Base-by-base conservation (phyloP, 345 rosid genomes). In the Lumnitzera racemosa region DNA sequence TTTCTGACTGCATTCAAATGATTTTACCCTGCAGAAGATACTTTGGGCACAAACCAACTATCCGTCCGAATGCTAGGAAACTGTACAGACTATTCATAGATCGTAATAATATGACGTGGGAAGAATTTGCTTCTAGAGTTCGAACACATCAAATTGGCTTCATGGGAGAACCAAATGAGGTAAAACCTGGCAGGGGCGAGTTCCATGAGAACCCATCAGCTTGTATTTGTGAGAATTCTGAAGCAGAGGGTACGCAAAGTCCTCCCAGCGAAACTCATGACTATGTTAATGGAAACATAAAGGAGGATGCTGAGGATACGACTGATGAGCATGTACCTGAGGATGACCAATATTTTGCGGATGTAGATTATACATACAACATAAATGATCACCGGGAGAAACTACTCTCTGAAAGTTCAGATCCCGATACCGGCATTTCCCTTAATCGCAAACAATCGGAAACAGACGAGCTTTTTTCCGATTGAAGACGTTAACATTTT, bases 141-240 rank as follows among this genome's bases (percentile, higher is more conserved):
- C 69, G 72, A 47, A 66, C 62, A 41, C 62, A 63, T 67, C 98
- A 91, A 72, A 74, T 74, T 47, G 96, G 98, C 13, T 87, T 81
- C 85, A 85, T 87, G 92, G 98, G 96, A 66, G 90, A 74, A 53
- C 88, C 98, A 65, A 81, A 85, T 47, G 98, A 89, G 72, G 64
- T 74, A 59, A 90, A 76, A 69, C 89, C 87, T 27, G 96, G 87
- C 29, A 73, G 68, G 15, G 98, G 98, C 0, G 94, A 82, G 74
- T 89, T 92, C 68, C 96, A 92, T 51, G 96, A 87, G 79, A 89
- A 89, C 53, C 98, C 98, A 47, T 27, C 77, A 60, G 71, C 88
- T 46, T 92, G 96, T 77, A 81, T 92, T 61, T 92, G 98, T 50
- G 76, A 80, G 76, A 64, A 54, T 56, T 67, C 83, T 3, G 70